Conservation (phyloP, 306 rosid species). For the Fragaria vesca region DNA sequence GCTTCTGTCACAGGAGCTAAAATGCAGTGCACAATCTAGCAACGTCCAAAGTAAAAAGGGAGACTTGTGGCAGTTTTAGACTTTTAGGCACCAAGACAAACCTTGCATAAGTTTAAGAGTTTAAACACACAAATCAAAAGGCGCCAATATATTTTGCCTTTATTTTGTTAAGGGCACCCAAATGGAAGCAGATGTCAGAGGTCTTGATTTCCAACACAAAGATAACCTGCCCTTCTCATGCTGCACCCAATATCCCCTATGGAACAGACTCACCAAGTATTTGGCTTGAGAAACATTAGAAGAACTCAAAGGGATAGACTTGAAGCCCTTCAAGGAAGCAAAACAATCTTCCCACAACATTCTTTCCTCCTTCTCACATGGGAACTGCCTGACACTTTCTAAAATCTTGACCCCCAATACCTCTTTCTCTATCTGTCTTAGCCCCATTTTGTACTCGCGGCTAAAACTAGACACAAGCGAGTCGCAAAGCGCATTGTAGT, state of each 20-base stretch:
- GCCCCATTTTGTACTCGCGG: conserved; percentile 33
- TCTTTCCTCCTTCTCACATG: conserved; percentile 42
- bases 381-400: conserved; percentile 41
- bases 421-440: conserved; percentile 48
- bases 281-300: not conserved
- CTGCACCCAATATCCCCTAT: not conserved
- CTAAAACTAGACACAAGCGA: conserved; percentile 30
- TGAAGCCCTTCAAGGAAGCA: conserved; percentile 23
- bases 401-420: conserved; percentile 49
- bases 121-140: not conserved
- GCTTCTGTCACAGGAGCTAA: not conserved
- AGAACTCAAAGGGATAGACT: not conserved
- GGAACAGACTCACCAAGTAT: not conserved
- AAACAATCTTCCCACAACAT: conserved; percentile 39
- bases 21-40: not conserved
- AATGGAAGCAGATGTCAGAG: not conserved
- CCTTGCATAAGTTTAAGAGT: not conserved
- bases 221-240: conserved; percentile 1
- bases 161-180: not conserved
- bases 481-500: conserved; percentile 38
- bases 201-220: not conserved
- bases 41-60: too few relatives aligned
- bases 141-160: not conserved
- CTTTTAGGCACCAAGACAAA: not conserved
- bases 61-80: too few relatives aligned